phyloP scores from a whole-genome alignment of 1,284 basidiomycete genomes.

The Malassezia restricta region DNA sequence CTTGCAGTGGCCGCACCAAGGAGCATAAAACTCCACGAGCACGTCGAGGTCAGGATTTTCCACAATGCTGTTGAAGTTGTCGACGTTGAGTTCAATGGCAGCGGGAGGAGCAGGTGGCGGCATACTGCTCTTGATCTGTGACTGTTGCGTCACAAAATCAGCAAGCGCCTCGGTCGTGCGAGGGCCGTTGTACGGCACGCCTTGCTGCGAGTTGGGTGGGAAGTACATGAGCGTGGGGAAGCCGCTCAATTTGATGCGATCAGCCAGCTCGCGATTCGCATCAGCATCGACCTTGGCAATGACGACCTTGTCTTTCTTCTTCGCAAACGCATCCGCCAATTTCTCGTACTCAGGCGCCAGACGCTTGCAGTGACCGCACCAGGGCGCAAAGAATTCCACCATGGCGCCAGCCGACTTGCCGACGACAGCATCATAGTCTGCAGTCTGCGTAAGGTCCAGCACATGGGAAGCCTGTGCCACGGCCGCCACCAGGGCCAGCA shows the following conservation, averaged over 20 bases:
- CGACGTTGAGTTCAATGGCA: slow-evolving; percentile 58
- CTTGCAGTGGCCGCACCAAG: slow-evolving; percentile 70
- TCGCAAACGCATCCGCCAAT: slow-evolving; percentile 67
- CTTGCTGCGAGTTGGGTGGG: slow-evolving; percentile 51
- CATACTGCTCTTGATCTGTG: slow-evolving; percentile 68
- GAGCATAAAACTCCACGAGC: slow-evolving; percentile 75
- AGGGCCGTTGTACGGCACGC: slow-evolving; percentile 62
- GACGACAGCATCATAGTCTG: slow-evolving; percentile 29
- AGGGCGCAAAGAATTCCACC: slow-evolving; percentile 43
- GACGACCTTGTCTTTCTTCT: slow-evolving; percentile 62
- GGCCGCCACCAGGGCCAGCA: neutral
- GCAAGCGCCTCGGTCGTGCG: slow-evolving; percentile 69
- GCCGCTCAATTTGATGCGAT: slow-evolving; percentile 62
- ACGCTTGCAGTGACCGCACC: slow-evolving; percentile 53
- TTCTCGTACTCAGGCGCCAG: slow-evolving; percentile 78
- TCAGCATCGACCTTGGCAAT: slow-evolving; percentile 91
- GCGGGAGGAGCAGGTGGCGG: slow-evolving; percentile 69
- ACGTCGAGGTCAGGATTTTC: slow-evolving; percentile 66
- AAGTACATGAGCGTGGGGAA: slow-evolving; percentile 93
- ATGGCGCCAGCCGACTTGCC: slow-evolving; percentile 31
- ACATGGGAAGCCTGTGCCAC: slow-evolving; percentile 24
- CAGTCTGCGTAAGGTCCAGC: slow-evolving; percentile 35
- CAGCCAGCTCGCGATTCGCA: slow-evolving; percentile 59
- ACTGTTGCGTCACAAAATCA: slow-evolving; percentile 60
- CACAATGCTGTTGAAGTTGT: slow-evolving; percentile 65